A percentile compares a stretch with the other conserved stretches of the same genome.
phyloP scores from a whole-genome alignment of 371 early-diverging fungal species.

The Rhizopus delemar region DNA sequence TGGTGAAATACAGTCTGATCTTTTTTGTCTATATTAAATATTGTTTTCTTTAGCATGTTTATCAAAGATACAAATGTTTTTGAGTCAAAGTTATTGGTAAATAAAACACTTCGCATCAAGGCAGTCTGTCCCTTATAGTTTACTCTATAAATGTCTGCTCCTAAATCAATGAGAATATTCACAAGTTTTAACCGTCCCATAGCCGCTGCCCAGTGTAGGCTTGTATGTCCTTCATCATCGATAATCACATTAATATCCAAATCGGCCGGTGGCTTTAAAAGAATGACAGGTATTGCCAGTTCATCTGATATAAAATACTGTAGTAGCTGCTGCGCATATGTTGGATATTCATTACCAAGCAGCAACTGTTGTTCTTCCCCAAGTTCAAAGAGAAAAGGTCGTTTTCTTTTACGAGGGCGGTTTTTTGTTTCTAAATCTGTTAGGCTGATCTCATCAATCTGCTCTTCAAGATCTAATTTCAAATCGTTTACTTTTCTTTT shows the following conservation, averaged over 20 bases:
- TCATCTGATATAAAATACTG: conserved; percentile 70
- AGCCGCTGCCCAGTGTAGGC: conserved; percentile 94
- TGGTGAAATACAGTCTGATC: conserved; percentile 90
- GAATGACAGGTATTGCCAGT: conserved; percentile 50
- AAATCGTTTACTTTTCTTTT: neutral
- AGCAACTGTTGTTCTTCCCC: conserved; percentile 41
- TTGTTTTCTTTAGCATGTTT: conserved; percentile 70
- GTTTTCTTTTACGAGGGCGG: conserved; percentile 18
- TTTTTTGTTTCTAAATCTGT: neutral
- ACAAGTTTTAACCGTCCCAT: conserved; percentile 77
- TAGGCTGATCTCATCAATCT: neutral
- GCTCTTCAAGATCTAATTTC: neutral
- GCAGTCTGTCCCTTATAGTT: conserved; percentile 87
- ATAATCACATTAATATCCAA: conserved; percentile 80
- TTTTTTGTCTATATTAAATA: conserved; percentile 72
- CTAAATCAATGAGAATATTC: conserved; percentile 66
- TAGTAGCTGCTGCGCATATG: conserved; percentile 49
- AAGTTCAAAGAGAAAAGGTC: conserved; percentile 64
- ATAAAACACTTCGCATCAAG: conserved; percentile 83
- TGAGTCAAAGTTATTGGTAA: conserved; percentile 81
- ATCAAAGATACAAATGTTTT: conserved; percentile 79
- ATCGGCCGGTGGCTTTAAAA: conserved; percentile 56
- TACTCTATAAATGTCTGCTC: conserved; percentile 68
- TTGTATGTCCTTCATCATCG: conserved; percentile 91
- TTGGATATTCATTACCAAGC: conserved; percentile 46